Base-by-base conservation (phyloP, 805 yeast genomes). In the Ascoidea tarda region DNA sequence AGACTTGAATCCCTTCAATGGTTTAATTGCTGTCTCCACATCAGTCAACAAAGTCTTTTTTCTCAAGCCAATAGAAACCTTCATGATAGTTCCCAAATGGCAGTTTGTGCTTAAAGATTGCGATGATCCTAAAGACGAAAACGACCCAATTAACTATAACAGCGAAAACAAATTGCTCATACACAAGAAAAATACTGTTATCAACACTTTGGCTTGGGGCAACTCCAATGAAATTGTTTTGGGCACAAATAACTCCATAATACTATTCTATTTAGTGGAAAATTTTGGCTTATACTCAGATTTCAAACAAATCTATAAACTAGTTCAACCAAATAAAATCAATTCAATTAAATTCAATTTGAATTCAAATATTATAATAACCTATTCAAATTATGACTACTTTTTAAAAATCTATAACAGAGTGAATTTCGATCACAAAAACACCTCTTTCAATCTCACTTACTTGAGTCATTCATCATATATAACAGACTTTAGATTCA, bases 381-480 rank as follows among this genome's bases (percentile, higher is more conserved):
- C 83, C 50, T 73, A 77, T 46, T 81, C 85, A 0, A 69, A 69
- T 46, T 77, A 74, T 62, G 96, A 87, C 63, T 71, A 72, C 44
- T 69, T 84, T 12, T 80, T 87, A 33, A 87, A 87, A 61, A 71
- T 87, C 1, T 90, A 96, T 96, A 73, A 81, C 52, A 69, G 96
- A 50, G 71, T 80, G 6, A 76, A 84, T 6, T 86, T 81, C 60
- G 88, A 84, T 42, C 74, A 75, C 32, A 79, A 77, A 44, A 74
- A 79, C 46, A 73, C 82, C 5, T 72, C 74, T 32, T 88, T 87
- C 62, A 93, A 84, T 59, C 68, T 87, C 56, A 68, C 79, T 0
- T 82, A 84, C 59, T 66, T 88, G 28, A 73, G 78, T n/a, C 95
- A 86, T 61, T 79, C 82, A 1, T 61, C 72, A 1, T 73, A 73